Evolutionary conservation across 805 yeast species (phyloP), one percentile per base, ranked within the genome.

Genomic region (Ogataea neopini): DNA sequence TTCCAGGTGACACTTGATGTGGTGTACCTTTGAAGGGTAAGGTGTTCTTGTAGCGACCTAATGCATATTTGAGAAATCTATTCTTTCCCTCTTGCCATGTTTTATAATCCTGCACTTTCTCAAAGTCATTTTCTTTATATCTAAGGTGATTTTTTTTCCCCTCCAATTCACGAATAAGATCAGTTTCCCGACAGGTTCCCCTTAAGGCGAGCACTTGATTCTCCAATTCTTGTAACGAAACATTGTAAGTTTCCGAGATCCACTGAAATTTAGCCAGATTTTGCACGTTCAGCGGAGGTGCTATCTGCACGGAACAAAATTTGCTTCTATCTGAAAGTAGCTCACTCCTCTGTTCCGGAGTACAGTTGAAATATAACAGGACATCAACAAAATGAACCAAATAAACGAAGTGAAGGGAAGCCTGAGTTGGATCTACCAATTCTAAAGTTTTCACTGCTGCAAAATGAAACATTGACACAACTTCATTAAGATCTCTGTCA

Each of bases 31-130:
- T 39, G 47, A 34, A 54, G n/a, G n/a, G n/a, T n/a, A n/a, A n/a
- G n/a, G n/a, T n/a, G n/a, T n/a, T n/a, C n/a, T n/a, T n/a, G n/a
- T n/a, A 57, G 29, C 54, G 39, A 17, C 38, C 51, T 14, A 51
- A 22, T 10, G 57, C 59, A 22, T 40, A 44, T 13, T 42, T 48
- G 17, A 39, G 29, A 35, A 57, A 51, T 6, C n/a, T 15, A 10
- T 43, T 48, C 32, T 48, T 47, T 7, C 59, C 56, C 20, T 38
- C 35, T 17, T 29, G 32, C 61, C 59, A 57, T 20, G 48, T 53
- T 3, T 37, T 14, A 40, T 48, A 50, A 25, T 47, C 39, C 6
- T 19, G 23, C 3, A 14, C 14, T 17, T 25, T 28, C 11, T 38
- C 42, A 15, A 57, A 57, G 23, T 57, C 59, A 1, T 28, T 3